Base-by-base conservation (phyloP, 805 yeast genomes). In the Metschnikowia chrysomelidarum region DNA sequence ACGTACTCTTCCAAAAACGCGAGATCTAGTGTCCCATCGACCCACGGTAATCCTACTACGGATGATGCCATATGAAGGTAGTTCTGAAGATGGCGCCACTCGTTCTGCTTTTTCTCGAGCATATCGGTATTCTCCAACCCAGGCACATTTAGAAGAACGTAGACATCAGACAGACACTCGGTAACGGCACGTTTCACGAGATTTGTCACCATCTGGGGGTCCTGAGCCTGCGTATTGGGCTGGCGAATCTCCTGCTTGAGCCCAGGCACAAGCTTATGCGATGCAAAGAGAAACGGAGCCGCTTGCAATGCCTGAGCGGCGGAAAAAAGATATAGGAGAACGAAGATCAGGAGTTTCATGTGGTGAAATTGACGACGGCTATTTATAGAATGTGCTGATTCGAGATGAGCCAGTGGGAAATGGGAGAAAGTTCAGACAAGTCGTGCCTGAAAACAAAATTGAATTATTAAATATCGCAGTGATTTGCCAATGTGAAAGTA, bases 21-120 rank as follows among this genome's bases (percentile, higher is more conserved):
- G 30, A 75, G 49, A 46, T 80, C 77, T 8, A 70, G 15, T 1
- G 54, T 34, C 3, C 62, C 62, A 17, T 60, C 59, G 10, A 69
- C 66, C 45, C 78, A 64, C 3, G 87, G 85, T 35, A 82, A 61
- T 2, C 78, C 73, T 4, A 79, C 63, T 7, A 79, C 62, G 0
- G 86, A 76, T 4, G 88, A 80, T n/a, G 85, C 65, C 53, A 69
- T 61, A 15, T 67, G 57, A 42, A 79, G 51, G 49, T 76, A 73
- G 26, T 71, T 66, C 39, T 80, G 65, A 4, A 82, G 43, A 40
- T 71, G 64, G 2, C 63, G 67, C 65, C 80, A 78, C 21, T 53
- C 47, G 11, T 57, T 63, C 41, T 66, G 67, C 22, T 64, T 48
- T 1, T 19, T 18, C 18, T 40, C 50, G 4, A 51, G 51, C 34